Conservation (phyloP, 1,284 basidiomycete species). For the Cutaneotrichosporon sp. region DNA sequence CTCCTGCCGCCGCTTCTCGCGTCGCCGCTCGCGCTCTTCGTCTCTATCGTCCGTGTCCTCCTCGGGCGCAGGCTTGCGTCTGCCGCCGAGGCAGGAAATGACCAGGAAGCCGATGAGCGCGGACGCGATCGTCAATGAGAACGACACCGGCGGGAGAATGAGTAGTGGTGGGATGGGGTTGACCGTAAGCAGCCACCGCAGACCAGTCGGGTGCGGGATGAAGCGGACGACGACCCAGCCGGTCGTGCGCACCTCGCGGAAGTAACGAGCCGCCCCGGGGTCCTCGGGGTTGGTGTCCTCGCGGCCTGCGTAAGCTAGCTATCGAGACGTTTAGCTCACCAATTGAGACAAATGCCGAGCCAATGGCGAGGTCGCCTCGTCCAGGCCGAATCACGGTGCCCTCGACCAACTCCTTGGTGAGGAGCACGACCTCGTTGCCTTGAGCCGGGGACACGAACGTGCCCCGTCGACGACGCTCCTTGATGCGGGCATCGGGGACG, state of each 20-base stretch:
- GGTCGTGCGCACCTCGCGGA: conserved; percentile 43
- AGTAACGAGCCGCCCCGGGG: conserved; percentile 2
- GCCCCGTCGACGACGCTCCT: conserved; percentile 26
- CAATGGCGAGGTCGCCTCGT: conserved; percentile 27
- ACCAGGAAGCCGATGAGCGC: conserved; percentile 35
- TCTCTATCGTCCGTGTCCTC: background rate
- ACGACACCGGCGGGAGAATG: conserved; percentile 39
- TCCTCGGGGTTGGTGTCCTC: conserved; percentile 32
- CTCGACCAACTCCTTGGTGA: conserved; percentile 42
- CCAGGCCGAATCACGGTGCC: conserved; percentile 35
- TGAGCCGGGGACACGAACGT: conserved; percentile 25
- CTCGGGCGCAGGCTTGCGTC: background rate
- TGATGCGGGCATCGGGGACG: conserved; percentile 20
- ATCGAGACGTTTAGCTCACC: conserved; percentile 26
- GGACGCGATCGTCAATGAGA: conserved; percentile 38
- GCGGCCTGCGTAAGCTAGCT: conserved; percentile 24
- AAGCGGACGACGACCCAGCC: conserved; percentile 48
- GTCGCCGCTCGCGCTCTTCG: background rate
- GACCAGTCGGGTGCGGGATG: conserved; percentile 41
- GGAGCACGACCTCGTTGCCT: conserved; percentile 36
- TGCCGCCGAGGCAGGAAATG: conserved; percentile 26
- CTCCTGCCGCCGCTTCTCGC: background rate
- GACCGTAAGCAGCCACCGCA: conserved; percentile 42
- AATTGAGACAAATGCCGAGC: conserved; percentile 40
- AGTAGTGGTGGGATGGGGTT: conserved; percentile 42